Evolutionary conservation across 192 early-diverging fungal species (phyloP).

Genomic region (Fimicolochytrium jonesii): DNA sequence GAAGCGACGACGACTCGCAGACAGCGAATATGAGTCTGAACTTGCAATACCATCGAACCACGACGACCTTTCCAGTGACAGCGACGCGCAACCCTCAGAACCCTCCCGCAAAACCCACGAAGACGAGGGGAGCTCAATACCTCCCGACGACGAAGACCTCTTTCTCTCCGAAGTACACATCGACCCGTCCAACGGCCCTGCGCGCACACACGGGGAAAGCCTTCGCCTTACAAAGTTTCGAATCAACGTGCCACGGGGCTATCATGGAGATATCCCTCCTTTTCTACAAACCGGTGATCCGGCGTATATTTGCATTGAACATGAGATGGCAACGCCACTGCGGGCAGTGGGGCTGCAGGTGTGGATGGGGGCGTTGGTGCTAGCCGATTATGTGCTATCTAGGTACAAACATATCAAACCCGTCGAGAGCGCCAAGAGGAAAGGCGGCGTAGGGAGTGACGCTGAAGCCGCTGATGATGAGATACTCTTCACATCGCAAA

Average conservation of each 20-base stretch:
- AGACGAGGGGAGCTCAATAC: too few relatives aligned
- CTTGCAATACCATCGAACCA: too few relatives aligned
- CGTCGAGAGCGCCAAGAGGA: not conserved
- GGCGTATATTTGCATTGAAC: conserved; percentile 3
- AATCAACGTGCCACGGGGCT: not conserved
- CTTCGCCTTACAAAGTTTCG: not conserved
- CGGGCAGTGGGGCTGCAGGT: conserved; percentile 21
- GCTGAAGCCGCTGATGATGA: too few relatives aligned
- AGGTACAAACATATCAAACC: not conserved
- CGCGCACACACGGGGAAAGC: not conserved
- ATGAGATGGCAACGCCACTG: conserved; percentile 28
- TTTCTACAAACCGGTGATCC: too few relatives aligned
- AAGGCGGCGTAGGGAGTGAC: not conserved
- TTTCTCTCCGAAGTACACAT: conserved; percentile 31
- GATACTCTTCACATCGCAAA: not conserved
- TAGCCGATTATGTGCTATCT: conserved; percentile 23
- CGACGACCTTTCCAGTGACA: too few relatives aligned
- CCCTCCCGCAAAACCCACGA: too few relatives aligned
- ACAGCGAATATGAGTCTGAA: too few relatives aligned
- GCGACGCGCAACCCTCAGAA: too few relatives aligned
- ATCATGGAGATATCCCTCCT: not conserved
- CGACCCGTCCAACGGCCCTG: not conserved
- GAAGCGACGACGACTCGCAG: too few relatives aligned
- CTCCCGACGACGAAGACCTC: conserved; percentile 21
- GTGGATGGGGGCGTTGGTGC: conserved; percentile 34